Percentiles rank a stretch among this genome's conserved stretches.
phyloP scores from a whole-genome alignment of 257 asterid genomes.

The Striga asiatica region DNA sequence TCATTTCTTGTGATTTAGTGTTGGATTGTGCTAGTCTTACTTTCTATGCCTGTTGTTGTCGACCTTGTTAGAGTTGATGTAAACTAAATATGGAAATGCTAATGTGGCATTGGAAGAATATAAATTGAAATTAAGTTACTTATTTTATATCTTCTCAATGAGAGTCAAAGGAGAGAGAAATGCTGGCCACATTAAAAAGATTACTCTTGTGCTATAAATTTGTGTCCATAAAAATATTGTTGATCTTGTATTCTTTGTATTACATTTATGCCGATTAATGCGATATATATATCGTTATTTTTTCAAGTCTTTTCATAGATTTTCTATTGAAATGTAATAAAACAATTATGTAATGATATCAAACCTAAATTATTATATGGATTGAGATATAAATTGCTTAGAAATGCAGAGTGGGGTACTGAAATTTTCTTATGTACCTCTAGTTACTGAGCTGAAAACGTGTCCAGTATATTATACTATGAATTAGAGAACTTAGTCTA shows the following conservation, averaged over 20 bases:
- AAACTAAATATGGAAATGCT: neutral
- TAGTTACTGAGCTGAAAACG: neutral
- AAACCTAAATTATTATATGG: neutral
- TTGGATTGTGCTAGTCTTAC: neutral
- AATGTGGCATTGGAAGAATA: neutral
- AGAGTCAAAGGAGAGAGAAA: no score
- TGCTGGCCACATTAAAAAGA: no score
- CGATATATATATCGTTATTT: no score
- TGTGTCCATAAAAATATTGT: neutral
- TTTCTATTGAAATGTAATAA: no score
- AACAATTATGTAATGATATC: neutral
- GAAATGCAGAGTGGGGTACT: neutral
- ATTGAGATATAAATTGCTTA: neutral
- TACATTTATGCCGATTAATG: neutral
- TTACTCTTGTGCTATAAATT: no score
- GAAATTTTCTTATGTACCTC: neutral
- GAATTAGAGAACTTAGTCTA: neutral
- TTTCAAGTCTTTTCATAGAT: no score
- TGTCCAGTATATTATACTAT: neutral
- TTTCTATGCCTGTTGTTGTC: neutral
- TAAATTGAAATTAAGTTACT: neutral
- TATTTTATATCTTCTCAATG: neutral
- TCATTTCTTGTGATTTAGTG: neutral
- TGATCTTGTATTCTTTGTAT: neutral
- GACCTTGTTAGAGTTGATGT: neutral